A percentile compares a stretch with the other conserved stretches of the same genome.
phyloP scores from a whole-genome alignment of 192 early-diverging fungal species.

The Lobosporangium transversale region DNA sequence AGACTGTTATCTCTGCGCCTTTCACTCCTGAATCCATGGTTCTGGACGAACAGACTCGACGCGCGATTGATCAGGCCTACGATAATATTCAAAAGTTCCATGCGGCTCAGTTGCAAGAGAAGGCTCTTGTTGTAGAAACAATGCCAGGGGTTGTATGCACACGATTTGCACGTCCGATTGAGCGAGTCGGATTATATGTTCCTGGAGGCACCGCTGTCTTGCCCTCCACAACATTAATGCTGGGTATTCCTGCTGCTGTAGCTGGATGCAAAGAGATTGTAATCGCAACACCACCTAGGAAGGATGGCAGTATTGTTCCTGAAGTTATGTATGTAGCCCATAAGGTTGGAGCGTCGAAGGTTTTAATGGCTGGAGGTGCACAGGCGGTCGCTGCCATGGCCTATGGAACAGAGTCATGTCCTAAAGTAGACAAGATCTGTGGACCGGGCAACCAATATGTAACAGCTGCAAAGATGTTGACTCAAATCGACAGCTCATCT shows the following conservation, averaged over 20 bases:
- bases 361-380: constrained; percentile 95
- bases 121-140: constrained; percentile 86
- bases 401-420: constrained; percentile 95
- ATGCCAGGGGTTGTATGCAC: constrained; percentile 98
- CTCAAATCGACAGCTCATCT: constrained; percentile 93
- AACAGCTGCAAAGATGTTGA: constrained; percentile 99
- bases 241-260: constrained; percentile 97
- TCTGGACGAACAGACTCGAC: constrained; percentile 69
- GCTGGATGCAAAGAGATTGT: constrained; percentile 97
- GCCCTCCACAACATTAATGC: constrained; percentile 95
- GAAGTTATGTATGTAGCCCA: constrained; percentile 98
- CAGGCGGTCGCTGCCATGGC: constrained; percentile 99
- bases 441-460: constrained; percentile 99
- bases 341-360: constrained; percentile 93
- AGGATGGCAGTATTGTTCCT: constrained; percentile 90
- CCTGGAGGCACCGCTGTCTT: constrained; percentile 98
- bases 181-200: constrained; percentile 96
- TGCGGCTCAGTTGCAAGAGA: constrained; percentile 83
- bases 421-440: constrained; percentile 99
- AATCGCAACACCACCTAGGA: constrained; percentile 92
- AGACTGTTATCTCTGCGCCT: constrained; percentile 83
- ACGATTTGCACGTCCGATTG: constrained; percentile 93
- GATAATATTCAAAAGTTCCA: constrained; percentile 95
- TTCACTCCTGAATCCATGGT: constrained; percentile 71
- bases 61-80: constrained; percentile 95